A percentile compares a stretch with the other conserved stretches of the same genome.
phyloP scores from a whole-genome alignment of 2,329 filamentous ascomycete species.

The Phaeosphaeria sp. region DNA sequence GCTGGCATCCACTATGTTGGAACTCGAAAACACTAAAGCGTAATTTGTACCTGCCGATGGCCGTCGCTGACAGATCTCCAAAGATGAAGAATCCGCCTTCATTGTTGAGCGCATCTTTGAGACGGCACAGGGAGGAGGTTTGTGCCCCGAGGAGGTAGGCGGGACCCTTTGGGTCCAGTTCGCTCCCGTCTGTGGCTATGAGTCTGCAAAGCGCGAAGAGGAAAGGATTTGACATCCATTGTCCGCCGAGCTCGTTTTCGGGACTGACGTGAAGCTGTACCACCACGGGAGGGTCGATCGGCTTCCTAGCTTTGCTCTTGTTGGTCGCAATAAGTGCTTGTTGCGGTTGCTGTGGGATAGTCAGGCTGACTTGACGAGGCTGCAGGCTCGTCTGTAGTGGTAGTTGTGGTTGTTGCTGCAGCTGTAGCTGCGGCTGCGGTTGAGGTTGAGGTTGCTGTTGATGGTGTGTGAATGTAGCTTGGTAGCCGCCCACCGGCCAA shows the following conservation, averaged over 20 bases:
- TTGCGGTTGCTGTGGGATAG: conserved; percentile 65
- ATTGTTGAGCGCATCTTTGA: conserved; percentile 78
- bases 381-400: not conserved
- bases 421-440: too few relatives aligned
- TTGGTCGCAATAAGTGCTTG: conserved; percentile 67
- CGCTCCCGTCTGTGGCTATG: conserved; percentile 53
- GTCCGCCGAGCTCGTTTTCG: conserved; percentile 63
- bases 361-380: not conserved
- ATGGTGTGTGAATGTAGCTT: too few relatives aligned
- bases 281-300: conserved; percentile 86
- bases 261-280: conserved; percentile 70
- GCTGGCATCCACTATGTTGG: conserved; percentile 52
- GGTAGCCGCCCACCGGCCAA: too few relatives aligned
- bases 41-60: conserved; percentile 74
- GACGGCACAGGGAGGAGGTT: conserved; percentile 80
- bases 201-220: conserved; percentile 68
- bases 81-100: conserved; percentile 93
- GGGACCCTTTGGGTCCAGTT: conserved; percentile 57
- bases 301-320: conserved; percentile 80
- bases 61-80: conserved; percentile 80
- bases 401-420: too few relatives aligned
- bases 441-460: too few relatives aligned
- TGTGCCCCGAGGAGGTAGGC: conserved; percentile 74
- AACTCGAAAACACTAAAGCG: conserved; percentile 75
- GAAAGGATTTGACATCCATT: conserved; percentile 70